Conservation (phyloP, 2,329 filamentous ascomycete species). For the Aspergillus nomiae region DNA sequence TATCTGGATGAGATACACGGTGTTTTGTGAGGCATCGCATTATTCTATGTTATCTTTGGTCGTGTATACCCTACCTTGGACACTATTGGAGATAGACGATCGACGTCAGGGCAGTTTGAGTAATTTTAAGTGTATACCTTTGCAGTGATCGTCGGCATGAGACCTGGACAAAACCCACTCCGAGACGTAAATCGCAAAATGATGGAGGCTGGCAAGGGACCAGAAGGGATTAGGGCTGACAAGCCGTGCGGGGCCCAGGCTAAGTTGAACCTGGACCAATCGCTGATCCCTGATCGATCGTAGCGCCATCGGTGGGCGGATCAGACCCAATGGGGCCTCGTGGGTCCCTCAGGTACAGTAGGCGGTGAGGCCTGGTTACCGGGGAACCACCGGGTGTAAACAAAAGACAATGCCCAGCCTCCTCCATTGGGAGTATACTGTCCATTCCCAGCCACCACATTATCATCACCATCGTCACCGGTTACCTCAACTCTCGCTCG, state of each 20-base stretch:
- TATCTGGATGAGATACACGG: slow-evolving; percentile 3
- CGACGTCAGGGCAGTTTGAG: neutral
- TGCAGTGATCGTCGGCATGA: neutral
- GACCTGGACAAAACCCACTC: neutral
- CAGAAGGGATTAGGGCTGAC: slow-evolving; percentile 14
- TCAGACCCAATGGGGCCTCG: slow-evolving; percentile 16
- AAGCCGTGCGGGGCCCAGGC: slow-evolving; percentile 14
- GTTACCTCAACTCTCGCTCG: slow-evolving; percentile 4
- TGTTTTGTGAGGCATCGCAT: slow-evolving; percentile 4
- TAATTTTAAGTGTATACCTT: neutral
- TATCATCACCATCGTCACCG: slow-evolving; percentile 11
- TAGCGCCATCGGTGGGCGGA: slow-evolving; percentile 9
- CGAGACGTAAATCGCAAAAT: slow-evolving; percentile 11
- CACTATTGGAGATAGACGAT: slow-evolving; percentile 1
- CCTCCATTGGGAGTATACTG: slow-evolving; percentile 29
- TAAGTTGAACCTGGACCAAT: slow-evolving; percentile 4
- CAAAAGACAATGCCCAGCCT: slow-evolving; percentile 47
- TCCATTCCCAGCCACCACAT: slow-evolving; percentile 39
- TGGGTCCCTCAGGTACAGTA: slow-evolving; percentile 14
- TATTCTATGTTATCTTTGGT: slow-evolving; percentile 5
- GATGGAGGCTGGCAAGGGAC: slow-evolving; percentile 21
- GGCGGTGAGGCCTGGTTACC: slow-evolving; percentile 39
- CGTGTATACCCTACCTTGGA: slow-evolving; percentile 1
- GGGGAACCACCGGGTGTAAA: slow-evolving; percentile 40
- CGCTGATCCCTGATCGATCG: slow-evolving; percentile 1